Percentiles rank a stretch among this genome's conserved stretches.
These are phyloP conservation scores for Ephemerocybe angulata DNA, from an alignment of 768 basidiomycete genomes.

Conservation along the genomic window DNA sequence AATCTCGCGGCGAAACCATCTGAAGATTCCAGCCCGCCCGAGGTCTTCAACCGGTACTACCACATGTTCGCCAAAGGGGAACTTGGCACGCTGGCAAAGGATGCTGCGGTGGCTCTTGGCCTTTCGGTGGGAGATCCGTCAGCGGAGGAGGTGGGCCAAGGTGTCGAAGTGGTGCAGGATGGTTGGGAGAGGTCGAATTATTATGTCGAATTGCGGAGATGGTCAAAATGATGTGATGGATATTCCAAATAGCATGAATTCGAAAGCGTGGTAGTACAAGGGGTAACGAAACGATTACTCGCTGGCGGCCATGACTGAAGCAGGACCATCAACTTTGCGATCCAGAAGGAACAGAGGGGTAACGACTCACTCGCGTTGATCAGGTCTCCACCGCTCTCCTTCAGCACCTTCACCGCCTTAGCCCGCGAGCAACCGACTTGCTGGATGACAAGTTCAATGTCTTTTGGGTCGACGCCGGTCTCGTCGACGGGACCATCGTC, in stretches of 20 bases:
- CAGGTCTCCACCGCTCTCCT: conserved; percentile 89
- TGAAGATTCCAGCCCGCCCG: conserved; percentile 8
- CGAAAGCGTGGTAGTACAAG: conserved; percentile 30
- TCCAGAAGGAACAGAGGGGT: background rate
- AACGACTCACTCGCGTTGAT: conserved; percentile 89
- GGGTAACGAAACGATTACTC: conserved; percentile 50
- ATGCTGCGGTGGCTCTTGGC: conserved; percentile 59
- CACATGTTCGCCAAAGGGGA: conserved; percentile 92
- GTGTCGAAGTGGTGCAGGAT: conserved; percentile 66
- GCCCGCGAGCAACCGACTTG: conserved; percentile 88
- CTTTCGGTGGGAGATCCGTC: conserved; percentile 45
- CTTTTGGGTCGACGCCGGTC: conserved; percentile 87
- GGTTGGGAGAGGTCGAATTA: conserved; percentile 91
- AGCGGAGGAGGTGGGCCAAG: conserved; percentile 27
- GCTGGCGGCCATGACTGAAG: conserved; percentile 89
- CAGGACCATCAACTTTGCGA: conserved; percentile 5
- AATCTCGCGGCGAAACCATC: conserved; percentile 17
- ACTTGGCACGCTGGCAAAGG: conserved; percentile 53
- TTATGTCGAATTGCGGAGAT: conserved; percentile 72
- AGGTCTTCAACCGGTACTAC: conserved; percentile 80
- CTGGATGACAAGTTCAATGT: conserved; percentile 89
- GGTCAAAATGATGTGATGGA: conserved; percentile 34
- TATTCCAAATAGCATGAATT: conserved; percentile 18
- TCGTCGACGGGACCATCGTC: conserved; percentile 83
- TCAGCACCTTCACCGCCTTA: conserved; percentile 87